Percentiles rank a stretch among this genome's conserved stretches.
Conservation (phyloP, 2,329 filamentous ascomycete genomes). For the Claviceps humidiphila region DNA sequence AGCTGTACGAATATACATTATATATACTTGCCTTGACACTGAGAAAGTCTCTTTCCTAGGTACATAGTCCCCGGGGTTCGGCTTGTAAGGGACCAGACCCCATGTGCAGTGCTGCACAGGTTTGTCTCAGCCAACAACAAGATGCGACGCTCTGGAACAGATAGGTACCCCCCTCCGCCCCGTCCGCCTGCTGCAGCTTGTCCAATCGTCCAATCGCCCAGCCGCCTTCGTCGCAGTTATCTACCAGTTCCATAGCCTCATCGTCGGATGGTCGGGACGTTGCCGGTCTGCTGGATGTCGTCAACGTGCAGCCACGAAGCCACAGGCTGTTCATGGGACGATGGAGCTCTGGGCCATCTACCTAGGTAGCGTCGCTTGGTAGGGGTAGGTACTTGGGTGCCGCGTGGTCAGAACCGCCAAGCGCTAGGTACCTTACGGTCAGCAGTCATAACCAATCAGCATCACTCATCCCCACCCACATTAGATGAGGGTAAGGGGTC, state of each 20-base stretch:
- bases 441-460: background rate
- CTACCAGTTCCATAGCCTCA: background rate
- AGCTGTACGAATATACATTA: too few relatives aligned
- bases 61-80: too few relatives aligned
- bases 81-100: background rate
- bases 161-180: background rate
- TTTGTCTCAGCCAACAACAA: background rate
- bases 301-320: constrained; percentile 12
- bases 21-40: too few relatives aligned
- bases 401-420: too few relatives aligned
- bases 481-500: background rate
- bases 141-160: background rate
- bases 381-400: too few relatives aligned
- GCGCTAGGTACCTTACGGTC: too few relatives aligned
- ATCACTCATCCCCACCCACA: background rate
- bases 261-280: constrained; percentile 10
- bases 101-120: background rate
- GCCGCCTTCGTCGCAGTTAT: background rate
- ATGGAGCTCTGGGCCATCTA: too few relatives aligned
- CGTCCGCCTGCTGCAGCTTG: background rate
- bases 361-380: too few relatives aligned
- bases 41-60: too few relatives aligned
- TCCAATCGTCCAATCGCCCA: background rate
- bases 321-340: too few relatives aligned
- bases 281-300: constrained; percentile 9